Evolutionary conservation across 179 eudicot genomes (phyloP), one percentile per base, ranked within the genome.

Genomic region (Sideroxylon spinosum): DNA sequence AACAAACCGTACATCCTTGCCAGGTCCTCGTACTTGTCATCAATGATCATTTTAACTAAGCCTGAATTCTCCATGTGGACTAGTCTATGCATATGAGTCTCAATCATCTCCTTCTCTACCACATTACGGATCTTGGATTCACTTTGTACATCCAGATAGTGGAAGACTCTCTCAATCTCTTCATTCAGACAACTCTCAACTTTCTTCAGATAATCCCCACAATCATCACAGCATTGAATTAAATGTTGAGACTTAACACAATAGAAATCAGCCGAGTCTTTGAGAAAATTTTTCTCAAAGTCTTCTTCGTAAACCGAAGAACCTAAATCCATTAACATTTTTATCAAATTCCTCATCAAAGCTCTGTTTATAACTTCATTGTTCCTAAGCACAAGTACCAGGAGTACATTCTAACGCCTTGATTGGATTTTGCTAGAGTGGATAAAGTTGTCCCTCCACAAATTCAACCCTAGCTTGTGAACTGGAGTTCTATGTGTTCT

Each of bases 1-100:
- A 94, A 94, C 80, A 94, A 88, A 69, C 71, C 88, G 78, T 92
- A 89, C 97, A 89, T 92, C 74, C 97, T 83, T 59, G 97, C 92
- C 76, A 93, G 78, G 74, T 93, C 97, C 74, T 92, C 97, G 71
- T 89, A 92, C 59, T 92, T 90, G 80, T 93, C 97, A 87, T 93
- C 89, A 77, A 88, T 85, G 70, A 89, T 86, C 93, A 94, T 94
- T 52, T 88, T 89, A 50, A 92, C 95, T 65, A 94, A 82, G 55
- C 97, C 98, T 0, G 97, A 94, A 65, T 91, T 92, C 84, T 94
- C 97, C 98, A 94, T 92, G 79, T 94, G 91, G 74, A 94, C 97
- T 71, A 94, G 74, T 79, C 93, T 84, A 50, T 83, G 88, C 95
- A 94, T 91, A 83, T 89, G 95, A 81, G 84, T 88, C 73, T 89